Conservation (phyloP, 768 basidiomycete genomes). For the Naematelia aurantialba region DNA sequence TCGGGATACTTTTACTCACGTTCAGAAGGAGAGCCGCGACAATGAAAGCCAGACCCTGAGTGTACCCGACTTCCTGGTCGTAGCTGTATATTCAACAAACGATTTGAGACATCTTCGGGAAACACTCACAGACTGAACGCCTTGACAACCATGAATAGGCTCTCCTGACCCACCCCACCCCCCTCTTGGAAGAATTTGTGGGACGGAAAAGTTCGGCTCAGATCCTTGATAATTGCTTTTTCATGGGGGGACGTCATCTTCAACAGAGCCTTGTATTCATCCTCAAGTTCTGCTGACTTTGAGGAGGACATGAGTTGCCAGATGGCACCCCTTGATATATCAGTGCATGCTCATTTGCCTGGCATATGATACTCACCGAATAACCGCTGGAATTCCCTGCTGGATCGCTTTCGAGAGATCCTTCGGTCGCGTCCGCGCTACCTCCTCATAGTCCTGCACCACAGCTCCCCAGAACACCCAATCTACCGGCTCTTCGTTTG, state of each 20-base stretch:
- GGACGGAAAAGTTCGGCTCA: slow-evolving; percentile 95
- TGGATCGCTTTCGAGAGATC: slow-evolving; percentile 85
- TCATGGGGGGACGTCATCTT: slow-evolving; percentile 84
- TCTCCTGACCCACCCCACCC: slow-evolving; percentile 93
- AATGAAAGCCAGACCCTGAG: slow-evolving; percentile 94
- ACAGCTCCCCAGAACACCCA: slow-evolving; percentile 83
- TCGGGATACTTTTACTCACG: slow-evolving; percentile 54
- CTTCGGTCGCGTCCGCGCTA: slow-evolving; percentile 73
- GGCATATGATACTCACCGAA: slow-evolving; percentile 71
- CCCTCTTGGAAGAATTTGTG: slow-evolving; percentile 94
- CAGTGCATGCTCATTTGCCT: not conserved
- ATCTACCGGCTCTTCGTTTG: slow-evolving; percentile 21
- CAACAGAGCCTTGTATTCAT: slow-evolving; percentile 71
- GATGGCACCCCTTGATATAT: slow-evolving; percentile 36
- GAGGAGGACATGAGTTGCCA: slow-evolving; percentile 72
- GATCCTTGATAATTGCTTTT: slow-evolving; percentile 87
- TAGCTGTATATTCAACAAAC: slow-evolving; percentile 54
- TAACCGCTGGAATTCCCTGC: slow-evolving; percentile 80
- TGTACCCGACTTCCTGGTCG: slow-evolving; percentile 92
- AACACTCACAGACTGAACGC: slow-evolving; percentile 81
- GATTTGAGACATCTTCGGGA: slow-evolving; percentile 3
- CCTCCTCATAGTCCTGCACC: slow-evolving; percentile 85
- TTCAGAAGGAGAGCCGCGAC: slow-evolving; percentile 89
- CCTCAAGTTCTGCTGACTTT: slow-evolving; percentile 82
- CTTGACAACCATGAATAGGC: slow-evolving; percentile 94